These are phyloP conservation scores for Chenopodium quinoa DNA, from an alignment of 148 eudicot species.

Conservation along the genomic window DNA sequence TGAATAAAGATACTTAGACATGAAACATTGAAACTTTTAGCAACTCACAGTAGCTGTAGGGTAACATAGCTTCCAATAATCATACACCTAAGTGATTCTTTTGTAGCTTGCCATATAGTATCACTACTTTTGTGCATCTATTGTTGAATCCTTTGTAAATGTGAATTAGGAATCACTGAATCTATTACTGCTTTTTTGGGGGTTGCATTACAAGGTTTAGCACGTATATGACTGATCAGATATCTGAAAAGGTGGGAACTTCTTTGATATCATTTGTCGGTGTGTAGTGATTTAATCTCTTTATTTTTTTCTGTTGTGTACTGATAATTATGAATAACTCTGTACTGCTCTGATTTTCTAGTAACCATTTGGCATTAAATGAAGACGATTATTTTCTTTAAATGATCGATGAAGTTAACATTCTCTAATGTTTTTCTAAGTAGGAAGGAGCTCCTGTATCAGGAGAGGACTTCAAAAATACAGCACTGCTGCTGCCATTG, in stretches of 20 bases:
- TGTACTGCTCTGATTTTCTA: not conserved
- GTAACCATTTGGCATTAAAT: not conserved
- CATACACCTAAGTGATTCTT: not conserved
- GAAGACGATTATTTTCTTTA: not conserved
- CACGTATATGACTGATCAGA: not conserved
- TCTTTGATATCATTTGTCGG: not conserved
- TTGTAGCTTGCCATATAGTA: not conserved
- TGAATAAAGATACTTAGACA: not conserved
- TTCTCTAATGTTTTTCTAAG: slow-evolving; percentile 1
- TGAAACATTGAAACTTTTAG: not conserved
- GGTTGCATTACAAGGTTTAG: not conserved
- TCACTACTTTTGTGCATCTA: not conserved
- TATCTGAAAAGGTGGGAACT: not conserved
- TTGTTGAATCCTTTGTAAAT: not conserved
- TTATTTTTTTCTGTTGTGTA: too few species aligned
- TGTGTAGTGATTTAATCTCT: too few species aligned
- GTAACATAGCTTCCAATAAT: not conserved
- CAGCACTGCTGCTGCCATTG: slow-evolving; percentile 54
- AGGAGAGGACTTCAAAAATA: slow-evolving; percentile 39
- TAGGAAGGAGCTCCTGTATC: slow-evolving; percentile 40
- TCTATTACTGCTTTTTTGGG: not conserved
- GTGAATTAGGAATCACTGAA: not conserved
- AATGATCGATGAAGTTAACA: not conserved
- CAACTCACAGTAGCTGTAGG: not conserved
- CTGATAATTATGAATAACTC: not conserved